Evolutionary conservation across 257 asterid species (phyloP).

Genomic region (Paraleonurus japonicus): DNA sequence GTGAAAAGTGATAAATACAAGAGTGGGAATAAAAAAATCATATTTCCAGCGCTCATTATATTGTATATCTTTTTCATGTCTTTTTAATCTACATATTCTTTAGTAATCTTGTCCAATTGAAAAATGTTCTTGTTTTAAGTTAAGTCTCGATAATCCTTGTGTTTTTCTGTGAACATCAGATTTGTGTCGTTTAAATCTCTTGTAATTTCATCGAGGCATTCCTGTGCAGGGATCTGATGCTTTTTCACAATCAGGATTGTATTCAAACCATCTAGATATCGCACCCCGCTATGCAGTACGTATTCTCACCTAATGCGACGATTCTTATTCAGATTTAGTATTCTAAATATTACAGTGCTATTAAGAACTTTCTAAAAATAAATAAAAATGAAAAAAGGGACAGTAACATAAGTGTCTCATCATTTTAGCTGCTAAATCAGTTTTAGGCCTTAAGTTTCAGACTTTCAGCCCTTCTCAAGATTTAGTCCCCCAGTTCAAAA

Average conservation of each 20-base stretch:
- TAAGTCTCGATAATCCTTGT: neutral
- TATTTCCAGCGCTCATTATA: neutral
- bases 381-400: neutral
- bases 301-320: conserved; percentile 10
- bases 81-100: neutral
- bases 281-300: conserved; percentile 93
- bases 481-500: neutral
- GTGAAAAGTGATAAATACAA: no score
- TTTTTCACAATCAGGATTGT: conserved; percentile 87
- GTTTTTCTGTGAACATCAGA: neutral
- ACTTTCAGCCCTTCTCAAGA: neutral
- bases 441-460: neutral
- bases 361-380: neutral
- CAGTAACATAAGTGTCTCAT: neutral
- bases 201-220: conserved; percentile 19
- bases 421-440: neutral
- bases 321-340: neutral
- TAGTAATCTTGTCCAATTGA: neutral
- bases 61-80: neutral
- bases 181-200: neutral
- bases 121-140: neutral
- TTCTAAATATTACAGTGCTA: neutral
- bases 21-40: no score
- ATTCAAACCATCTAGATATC: conserved; percentile 89
- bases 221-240: conserved; percentile 75